phyloP scores from a whole-genome alignment of 148 eudicot genomes.

The Polygonum aviculare region DNA sequence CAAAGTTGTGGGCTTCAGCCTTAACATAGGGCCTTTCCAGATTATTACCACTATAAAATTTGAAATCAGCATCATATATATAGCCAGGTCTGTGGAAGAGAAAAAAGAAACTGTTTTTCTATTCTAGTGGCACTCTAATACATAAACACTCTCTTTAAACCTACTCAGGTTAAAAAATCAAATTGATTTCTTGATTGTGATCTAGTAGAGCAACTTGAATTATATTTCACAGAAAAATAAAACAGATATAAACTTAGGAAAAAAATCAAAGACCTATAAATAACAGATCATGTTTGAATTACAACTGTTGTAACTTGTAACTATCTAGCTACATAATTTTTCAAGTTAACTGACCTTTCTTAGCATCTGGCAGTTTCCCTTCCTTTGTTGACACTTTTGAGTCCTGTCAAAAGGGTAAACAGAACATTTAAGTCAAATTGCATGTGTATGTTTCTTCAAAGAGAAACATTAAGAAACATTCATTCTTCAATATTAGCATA shows the following conservation, averaged over 20 bases:
- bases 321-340: background rate
- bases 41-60: background rate
- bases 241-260: background rate
- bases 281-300: background rate
- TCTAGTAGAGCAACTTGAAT: background rate
- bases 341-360: slow-evolving; percentile 36
- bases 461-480: background rate
- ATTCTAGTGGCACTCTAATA: background rate
- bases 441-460: slow-evolving; percentile 12
- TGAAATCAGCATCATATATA: no score
- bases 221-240: background rate
- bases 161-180: background rate
- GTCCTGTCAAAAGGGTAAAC: slow-evolving; percentile 40
- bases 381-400: slow-evolving; percentile 69
- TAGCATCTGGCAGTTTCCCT: slow-evolving; percentile 95
- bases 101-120: no score
- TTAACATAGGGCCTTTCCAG: background rate
- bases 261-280: background rate
- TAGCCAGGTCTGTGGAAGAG: no score
- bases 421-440: background rate
- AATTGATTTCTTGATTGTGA: background rate
- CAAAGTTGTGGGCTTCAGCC: background rate
- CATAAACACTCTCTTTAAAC: background rate
- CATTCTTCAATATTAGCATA: background rate
- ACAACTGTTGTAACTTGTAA: background rate